Evolutionary conservation across 306 rosid species (phyloP).

Genomic region (Prinsepia uniflora): DNA sequence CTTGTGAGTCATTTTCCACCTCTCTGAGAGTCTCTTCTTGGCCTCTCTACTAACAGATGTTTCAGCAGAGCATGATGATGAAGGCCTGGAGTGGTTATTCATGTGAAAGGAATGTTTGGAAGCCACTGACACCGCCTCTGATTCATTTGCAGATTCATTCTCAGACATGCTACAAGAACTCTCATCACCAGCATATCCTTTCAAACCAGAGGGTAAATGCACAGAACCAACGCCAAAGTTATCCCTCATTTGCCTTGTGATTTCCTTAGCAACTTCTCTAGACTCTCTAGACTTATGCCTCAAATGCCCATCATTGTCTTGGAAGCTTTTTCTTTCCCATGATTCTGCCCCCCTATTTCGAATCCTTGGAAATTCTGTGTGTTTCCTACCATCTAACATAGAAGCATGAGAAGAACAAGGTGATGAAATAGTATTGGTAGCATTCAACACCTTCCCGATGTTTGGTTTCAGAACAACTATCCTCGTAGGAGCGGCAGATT

Average conservation of each 20-base stretch:
- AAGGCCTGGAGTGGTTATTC: slow-evolving; percentile 41
- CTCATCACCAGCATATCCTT: slow-evolving; percentile 62
- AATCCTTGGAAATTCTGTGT: slow-evolving; percentile 35
- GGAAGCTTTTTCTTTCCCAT: slow-evolving; percentile 32
- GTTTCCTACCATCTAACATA: slow-evolving; percentile 44
- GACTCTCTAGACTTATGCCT: slow-evolving; percentile 66
- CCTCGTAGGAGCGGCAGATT: slow-evolving; percentile 56
- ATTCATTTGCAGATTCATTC: slow-evolving; percentile 56
- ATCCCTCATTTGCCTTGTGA: slow-evolving; percentile 69
- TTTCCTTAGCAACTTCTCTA: slow-evolving; percentile 71
- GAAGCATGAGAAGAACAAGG: slow-evolving; percentile 60
- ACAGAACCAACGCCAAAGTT: slow-evolving; percentile 35
- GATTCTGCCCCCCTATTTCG: slow-evolving; percentile 44
- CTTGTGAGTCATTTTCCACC: slow-evolving; percentile 80
- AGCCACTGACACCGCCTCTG: slow-evolving; percentile 39
- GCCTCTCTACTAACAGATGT: slow-evolving; percentile 85
- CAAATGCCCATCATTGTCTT: slow-evolving; percentile 34
- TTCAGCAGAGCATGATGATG: slow-evolving; percentile 50
- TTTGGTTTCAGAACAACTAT: slow-evolving; percentile 93
- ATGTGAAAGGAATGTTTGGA: slow-evolving; percentile 38
- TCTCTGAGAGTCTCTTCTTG: slow-evolving; percentile 85
- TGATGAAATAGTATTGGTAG: slow-evolving; percentile 36
- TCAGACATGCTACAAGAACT: slow-evolving; percentile 63
- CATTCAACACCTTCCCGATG: slow-evolving; percentile 57
- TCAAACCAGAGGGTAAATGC: slow-evolving; percentile 43